Evolutionary conservation across 2,329 filamentous ascomycete species (phyloP).

Genomic region (Ascochyta clinopodiicola): DNA sequence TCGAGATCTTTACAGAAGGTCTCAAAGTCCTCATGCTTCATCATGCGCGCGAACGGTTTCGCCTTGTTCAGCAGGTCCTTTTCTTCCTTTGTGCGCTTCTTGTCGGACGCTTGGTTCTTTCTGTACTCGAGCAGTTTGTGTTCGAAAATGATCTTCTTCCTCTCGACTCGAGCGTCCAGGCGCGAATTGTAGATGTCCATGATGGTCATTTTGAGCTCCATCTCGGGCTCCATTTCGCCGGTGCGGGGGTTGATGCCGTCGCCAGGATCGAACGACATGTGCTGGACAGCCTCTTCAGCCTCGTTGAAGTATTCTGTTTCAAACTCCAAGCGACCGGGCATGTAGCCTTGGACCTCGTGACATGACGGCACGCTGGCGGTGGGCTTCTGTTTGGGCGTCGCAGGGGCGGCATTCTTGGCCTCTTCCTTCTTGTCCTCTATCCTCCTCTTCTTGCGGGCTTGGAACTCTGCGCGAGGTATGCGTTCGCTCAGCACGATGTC

Average conservation of each 20-base stretch:
- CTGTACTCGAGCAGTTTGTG: conserved; percentile 92
- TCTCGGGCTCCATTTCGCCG: conserved; percentile 89
- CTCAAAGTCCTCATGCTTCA: conserved; percentile 92
- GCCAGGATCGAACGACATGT: conserved; percentile 97
- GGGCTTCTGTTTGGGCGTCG: conserved; percentile 92
- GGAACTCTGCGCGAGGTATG: conserved; percentile 90
- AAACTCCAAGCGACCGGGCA: conserved; percentile 96
- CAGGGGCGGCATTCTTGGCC: conserved; percentile 80
- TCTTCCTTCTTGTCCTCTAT: conserved; percentile 92
- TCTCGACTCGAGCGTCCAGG: conserved; percentile 86
- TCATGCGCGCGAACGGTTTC: conserved; percentile 95
- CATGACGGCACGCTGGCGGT: conserved; percentile 94
- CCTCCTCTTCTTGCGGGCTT: conserved; percentile 86
- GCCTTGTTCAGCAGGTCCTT: conserved; percentile 88
- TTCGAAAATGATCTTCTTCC: conserved; percentile 96
- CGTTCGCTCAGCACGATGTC: conserved; percentile 80
- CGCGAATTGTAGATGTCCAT: conserved; percentile 98
- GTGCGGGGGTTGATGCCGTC: conserved; percentile 87
- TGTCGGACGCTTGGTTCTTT: conserved; percentile 87
- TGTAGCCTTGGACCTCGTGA: conserved; percentile 98
- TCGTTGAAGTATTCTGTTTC: conserved; percentile 98
- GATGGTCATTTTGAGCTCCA: conserved; percentile 95
- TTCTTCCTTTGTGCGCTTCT: conserved; percentile 96
- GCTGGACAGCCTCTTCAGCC: conserved; percentile 95
- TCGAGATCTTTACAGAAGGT: conserved; percentile 82